Evolutionary conservation across 2,329 filamentous ascomycete species (phyloP).

Genomic region (Lomentospora prolificans): DNA sequence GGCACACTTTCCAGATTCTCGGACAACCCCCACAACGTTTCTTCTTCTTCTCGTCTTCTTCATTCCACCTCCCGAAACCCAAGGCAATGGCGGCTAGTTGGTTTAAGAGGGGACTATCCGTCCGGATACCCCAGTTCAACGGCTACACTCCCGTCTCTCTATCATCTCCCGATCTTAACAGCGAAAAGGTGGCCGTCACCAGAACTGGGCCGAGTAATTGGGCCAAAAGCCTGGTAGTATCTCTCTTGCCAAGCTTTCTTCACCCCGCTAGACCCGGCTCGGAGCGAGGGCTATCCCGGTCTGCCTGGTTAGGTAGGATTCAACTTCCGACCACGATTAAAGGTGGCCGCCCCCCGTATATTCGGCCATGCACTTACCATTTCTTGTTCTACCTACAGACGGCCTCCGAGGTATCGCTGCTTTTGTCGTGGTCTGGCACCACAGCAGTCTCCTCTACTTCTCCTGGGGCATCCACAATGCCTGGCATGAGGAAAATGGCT

Average conservation of each 20-base stretch:
- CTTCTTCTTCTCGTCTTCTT: background rate
- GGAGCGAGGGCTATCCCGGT: background rate
- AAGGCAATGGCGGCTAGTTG: background rate
- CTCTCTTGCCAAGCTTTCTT: slow-evolving; percentile 5
- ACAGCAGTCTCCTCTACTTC: slow-evolving; percentile 22
- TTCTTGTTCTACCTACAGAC: slow-evolving; percentile 36
- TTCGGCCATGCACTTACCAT: too few relatives aligned
- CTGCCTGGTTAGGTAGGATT: slow-evolving; percentile 3
- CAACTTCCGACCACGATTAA: too few relatives aligned
- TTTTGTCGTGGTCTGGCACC: slow-evolving; percentile 54
- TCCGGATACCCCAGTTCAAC: background rate
- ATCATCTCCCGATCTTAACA: too few relatives aligned
- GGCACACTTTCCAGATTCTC: background rate
- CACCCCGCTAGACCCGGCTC: background rate
- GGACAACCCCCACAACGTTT: background rate
- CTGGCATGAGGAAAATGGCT: background rate
- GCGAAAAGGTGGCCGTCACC: background rate
- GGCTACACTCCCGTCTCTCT: background rate
- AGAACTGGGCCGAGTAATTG: background rate
- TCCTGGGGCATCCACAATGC: slow-evolving; percentile 6
- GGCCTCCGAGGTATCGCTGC: slow-evolving; percentile 59
- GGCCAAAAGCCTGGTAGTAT: background rate
- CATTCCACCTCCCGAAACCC: background rate
- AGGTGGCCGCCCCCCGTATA: too few relatives aligned
- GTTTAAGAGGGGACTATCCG: background rate